phyloP scores from a whole-genome alignment of 352 stramenopile genomes.

The Nothophytophthora sp. region DNA sequence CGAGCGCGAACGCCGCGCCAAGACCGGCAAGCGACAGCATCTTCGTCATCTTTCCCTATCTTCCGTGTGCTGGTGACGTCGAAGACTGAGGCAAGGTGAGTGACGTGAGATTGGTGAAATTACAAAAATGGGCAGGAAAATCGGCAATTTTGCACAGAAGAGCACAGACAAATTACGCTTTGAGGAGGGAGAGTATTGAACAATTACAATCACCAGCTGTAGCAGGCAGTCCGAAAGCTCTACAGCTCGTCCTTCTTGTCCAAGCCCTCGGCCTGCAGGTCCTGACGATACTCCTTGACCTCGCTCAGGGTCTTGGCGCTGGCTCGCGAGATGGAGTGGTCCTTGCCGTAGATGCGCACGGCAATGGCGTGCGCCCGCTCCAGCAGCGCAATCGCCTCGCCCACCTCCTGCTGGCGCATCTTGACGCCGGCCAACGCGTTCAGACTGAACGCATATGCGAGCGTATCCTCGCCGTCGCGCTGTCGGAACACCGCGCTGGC shows the following conservation, averaged over 20 bases:
- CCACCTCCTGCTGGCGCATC: constrained; percentile 64
- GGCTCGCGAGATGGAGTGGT: constrained; percentile 59
- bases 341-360: constrained; percentile 57
- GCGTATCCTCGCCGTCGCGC: constrained; percentile 65
- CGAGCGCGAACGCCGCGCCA: constrained; percentile 9
- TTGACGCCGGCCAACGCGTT: constrained; percentile 78
- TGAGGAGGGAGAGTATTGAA: no score
- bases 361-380: constrained; percentile 72
- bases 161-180: no score
- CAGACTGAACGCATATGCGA: constrained; percentile 78
- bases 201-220: no score
- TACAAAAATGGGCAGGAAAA: no score
- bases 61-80: no score
- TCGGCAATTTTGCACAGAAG: no score
- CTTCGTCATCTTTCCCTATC: constrained; percentile 18
- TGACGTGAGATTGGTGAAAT: no score
- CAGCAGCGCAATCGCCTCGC: constrained; percentile 59
- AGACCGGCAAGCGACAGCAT: constrained; percentile 5
- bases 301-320: constrained; percentile 68
- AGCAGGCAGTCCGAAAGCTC: no score
- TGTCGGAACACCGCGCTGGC: constrained; percentile 57
- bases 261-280: constrained; percentile 30
- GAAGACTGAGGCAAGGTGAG: no score
- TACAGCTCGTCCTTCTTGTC: constrained; percentile 54
- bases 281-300: constrained; percentile 57